These are phyloP conservation scores for Alternaria gaisen DNA, from an alignment of 2,329 filamentous ascomycete species.

Conservation along the genomic window DNA sequence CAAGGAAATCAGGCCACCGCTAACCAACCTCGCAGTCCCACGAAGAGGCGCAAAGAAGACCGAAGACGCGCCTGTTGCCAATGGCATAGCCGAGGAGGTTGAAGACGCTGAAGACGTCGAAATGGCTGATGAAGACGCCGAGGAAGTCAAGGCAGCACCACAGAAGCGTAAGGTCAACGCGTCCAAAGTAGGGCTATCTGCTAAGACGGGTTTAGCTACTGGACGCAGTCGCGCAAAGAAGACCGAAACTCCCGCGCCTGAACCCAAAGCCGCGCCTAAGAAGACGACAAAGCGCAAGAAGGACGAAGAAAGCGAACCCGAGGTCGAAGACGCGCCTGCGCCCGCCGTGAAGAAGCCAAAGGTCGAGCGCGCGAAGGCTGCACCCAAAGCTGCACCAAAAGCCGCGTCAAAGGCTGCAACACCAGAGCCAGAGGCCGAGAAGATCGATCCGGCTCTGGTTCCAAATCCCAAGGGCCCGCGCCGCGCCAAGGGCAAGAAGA, in stretches of 20 bases:
- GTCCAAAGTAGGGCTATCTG: conserved; percentile 5
- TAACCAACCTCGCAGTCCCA: conserved; percentile 26
- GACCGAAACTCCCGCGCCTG: conserved; percentile 33
- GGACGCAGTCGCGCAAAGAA: conserved; percentile 40
- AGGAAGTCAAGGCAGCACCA: conserved; percentile 14
- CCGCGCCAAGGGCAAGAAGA: conserved; percentile 45
- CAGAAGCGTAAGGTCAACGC: conserved; percentile 28
- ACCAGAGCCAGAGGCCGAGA: conserved; percentile 18
- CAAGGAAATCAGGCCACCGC: conserved; percentile 20
- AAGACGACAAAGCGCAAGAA: conserved; percentile 45
- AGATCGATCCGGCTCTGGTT: conserved; percentile 22
- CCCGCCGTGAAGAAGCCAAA: conserved; percentile 39
- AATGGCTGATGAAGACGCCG: conserved; percentile 11
- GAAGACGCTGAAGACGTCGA: conserved; percentile 11
- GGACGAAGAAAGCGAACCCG: conserved; percentile 35
- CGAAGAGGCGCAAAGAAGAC: conserved; percentile 39
- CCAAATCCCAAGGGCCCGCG: conserved; percentile 44
- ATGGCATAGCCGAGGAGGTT: conserved; percentile 20
- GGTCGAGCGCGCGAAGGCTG: conserved; percentile 25
- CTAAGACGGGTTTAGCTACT: conserved; percentile 26
- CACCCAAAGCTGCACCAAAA: conserved; percentile 22
- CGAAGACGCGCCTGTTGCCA: conserved; percentile 24
- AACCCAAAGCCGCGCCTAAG: conserved; percentile 22
- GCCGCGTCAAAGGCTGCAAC: conserved; percentile 20
- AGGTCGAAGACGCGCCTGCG: conserved; percentile 27